Base-by-base conservation (phyloP, 441 rosid species). In the Pelargonium myrrhifolium region DNA sequence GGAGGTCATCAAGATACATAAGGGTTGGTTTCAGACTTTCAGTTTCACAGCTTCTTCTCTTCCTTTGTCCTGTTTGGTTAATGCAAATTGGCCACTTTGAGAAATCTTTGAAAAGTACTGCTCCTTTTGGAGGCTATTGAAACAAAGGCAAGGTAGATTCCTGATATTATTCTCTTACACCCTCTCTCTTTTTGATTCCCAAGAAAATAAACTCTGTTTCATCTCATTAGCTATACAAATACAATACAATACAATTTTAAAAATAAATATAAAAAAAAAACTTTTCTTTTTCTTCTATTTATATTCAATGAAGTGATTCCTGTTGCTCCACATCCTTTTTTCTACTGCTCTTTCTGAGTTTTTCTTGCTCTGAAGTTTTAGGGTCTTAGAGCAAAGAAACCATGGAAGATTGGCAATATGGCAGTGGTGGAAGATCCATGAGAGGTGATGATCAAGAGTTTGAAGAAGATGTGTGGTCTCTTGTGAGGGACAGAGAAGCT, bases 391-490 rank as follows among this genome's bases (percentile, higher is more conserved):
- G 67, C 55, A 63, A 62, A 14, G 20, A 53, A 26, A 62, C 45
- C 64, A 77, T 76, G 79, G 83, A 70, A 71, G 78, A 75, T 40
- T 66, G 83, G 83, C 65, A 15, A 4, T 51, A 74, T 68, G 79
- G 82, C 64, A 60, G 71, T 31, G 67, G 69, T 64, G 78, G 79
- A 69, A 73, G 71, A 67, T 43, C 75, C 66, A 31, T 59, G 56
- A 76, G 68, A 74, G 76, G 80, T 70, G 93, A 15, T n/a, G 58
- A 51, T 51, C 20, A 81, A 70, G 93, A 92, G 64, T 88, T 90
- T 80, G 86, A 82, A 64, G 97, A 80, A 72, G 96, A 90, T 60
- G 79, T 87, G 11, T 90, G 96, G 92, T 81, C 87, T 4, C 81
- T 69, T 65, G 71, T 43, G 53, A 79, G 78, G 55, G 87, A 81